phyloP scores from a whole-genome alignment of 2,329 filamentous ascomycete species.

The Dothideomycetes sp. region DNA sequence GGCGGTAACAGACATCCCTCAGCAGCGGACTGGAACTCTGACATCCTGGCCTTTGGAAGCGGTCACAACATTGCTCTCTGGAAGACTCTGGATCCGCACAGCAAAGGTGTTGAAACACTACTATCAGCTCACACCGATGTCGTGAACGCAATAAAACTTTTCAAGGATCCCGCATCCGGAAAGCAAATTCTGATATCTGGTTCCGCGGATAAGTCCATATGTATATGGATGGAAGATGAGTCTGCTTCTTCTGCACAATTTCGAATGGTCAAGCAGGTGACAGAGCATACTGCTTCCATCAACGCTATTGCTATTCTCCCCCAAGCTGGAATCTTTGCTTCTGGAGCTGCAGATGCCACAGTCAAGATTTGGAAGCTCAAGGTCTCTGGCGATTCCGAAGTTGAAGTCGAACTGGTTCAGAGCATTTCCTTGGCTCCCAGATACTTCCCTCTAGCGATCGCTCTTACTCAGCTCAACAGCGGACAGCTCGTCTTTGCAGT shows the following conservation, averaged over 20 bases:
- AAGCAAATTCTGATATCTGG: constrained; percentile 62
- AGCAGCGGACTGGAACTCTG: constrained; percentile 75
- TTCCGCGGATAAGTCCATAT: constrained; percentile 68
- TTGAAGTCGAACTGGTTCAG: constrained; percentile 48
- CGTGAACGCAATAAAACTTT: constrained; percentile 77
- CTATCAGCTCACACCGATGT: constrained; percentile 67
- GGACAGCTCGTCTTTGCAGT: constrained; percentile 55
- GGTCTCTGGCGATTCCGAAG: background rate
- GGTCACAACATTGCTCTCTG: constrained; percentile 85
- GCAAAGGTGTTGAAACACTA: constrained; percentile 48
- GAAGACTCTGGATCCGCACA: constrained; percentile 51
- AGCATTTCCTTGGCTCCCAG: constrained; percentile 64
- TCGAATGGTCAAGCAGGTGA: constrained; percentile 39
- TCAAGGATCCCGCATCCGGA: constrained; percentile 44
- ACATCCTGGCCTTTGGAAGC: constrained; percentile 76
- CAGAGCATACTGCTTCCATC: constrained; percentile 63
- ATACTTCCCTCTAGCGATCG: constrained; percentile 72
- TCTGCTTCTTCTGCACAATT: constrained; percentile 26
- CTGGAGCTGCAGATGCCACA: constrained; percentile 54
- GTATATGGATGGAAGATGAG: constrained; percentile 45
- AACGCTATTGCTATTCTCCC: constrained; percentile 50
- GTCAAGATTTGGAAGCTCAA: constrained; percentile 59
- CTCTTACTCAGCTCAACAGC: constrained; percentile 52
- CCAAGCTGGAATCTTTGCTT: constrained; percentile 43
- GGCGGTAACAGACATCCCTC: constrained; percentile 87